Percentiles rank a stretch among this genome's conserved stretches.
Evolutionary conservation across 352 stramenopile genomes (phyloP).

Genomic region (Globisporangium alternatum): DNA sequence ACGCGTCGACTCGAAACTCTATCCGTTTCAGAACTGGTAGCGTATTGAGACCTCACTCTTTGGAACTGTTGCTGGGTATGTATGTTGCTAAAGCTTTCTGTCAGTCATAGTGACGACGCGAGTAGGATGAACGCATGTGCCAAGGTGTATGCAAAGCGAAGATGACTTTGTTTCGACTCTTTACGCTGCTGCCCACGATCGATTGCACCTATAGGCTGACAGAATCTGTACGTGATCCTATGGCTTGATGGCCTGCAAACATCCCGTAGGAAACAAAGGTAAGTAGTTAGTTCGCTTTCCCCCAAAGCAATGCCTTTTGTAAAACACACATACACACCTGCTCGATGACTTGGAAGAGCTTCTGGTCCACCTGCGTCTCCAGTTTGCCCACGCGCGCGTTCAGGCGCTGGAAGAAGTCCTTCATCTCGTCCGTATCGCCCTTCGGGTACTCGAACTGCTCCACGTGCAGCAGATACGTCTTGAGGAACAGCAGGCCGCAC

Average conservation of each 20-base stretch:
- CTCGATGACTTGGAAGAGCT: constrained; percentile 13
- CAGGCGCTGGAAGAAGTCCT: constrained; percentile 35
- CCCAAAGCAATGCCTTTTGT: neutral
- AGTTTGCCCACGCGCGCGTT: constrained; percentile 16
- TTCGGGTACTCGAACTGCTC: constrained; percentile 42
- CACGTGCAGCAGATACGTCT: constrained; percentile 56
- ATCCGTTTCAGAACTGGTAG: constrained; percentile 5
- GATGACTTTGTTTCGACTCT: neutral
- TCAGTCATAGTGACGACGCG: neutral
- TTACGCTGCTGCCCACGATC: neutral
- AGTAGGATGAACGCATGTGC: neutral
- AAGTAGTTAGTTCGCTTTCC: neutral
- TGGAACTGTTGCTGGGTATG: too few relatives aligned
- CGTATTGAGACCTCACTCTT: too few relatives aligned
- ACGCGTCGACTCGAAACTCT: neutral
- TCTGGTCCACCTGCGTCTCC: constrained; percentile 5
- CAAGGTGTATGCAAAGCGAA: neutral
- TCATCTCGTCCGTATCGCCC: constrained; percentile 39
- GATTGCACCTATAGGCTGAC: neutral
- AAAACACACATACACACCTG: constrained; percentile 8
- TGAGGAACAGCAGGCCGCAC: constrained; percentile 58
- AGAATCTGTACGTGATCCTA: neutral
- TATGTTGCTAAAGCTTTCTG: neutral
- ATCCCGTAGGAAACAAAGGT: constrained; percentile 1
- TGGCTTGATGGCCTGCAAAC: constrained; percentile 3